Base-by-base conservation (phyloP, 768 basidiomycete genomes). In the Harrya chromipes region DNA sequence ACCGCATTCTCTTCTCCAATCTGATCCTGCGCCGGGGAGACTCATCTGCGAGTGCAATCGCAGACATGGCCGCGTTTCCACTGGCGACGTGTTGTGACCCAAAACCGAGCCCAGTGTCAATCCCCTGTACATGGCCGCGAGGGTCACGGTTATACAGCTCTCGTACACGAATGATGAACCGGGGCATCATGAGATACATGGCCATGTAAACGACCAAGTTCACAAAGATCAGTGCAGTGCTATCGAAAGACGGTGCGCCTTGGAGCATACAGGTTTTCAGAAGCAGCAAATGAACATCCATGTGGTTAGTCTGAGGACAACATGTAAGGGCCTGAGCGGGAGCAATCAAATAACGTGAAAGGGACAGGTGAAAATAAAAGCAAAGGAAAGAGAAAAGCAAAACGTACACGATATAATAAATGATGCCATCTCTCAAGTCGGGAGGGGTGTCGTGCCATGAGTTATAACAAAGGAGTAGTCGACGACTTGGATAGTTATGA, bases 391-490 rank as follows among this genome's bases (percentile, higher is more conserved):
- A 27, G 14, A 5, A 20, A 35, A 40, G n/a, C 14, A 4, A 14
- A 19, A 36, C 47, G 9, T 17, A 49, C 47, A 36, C 39, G 12
- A 49, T 20, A 16, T 42, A 49, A 20, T 49, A 49, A 7, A 49
- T 34, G 9, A 37, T 37, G 10, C 41, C 40, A 6, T 43, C 47
- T 10, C 19, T 24, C 5, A 19, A n/a, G 9, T 21, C 13, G 21
- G 37, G 4, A 21, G 21, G 19, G 37, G 20, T 38, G 37, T 5
- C 4, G 13, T n/a, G 37, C 12, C n/a, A 13, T 20, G 6, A 8
- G n/a, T 8, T 4, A 24, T 40, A 7, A 16, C 39, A 40, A 24
- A 24, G 24, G 8, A 4, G 4, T 10, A 24, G 7, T 24, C 14
- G 12, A 2, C 6, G 8, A 40, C 16, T 16, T 24, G 39, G 10